Percentiles rank a stretch among this genome's conserved stretches.
Evolutionary conservation across 768 basidiomycete species (phyloP).

Genomic region (Suillus discolor): DNA sequence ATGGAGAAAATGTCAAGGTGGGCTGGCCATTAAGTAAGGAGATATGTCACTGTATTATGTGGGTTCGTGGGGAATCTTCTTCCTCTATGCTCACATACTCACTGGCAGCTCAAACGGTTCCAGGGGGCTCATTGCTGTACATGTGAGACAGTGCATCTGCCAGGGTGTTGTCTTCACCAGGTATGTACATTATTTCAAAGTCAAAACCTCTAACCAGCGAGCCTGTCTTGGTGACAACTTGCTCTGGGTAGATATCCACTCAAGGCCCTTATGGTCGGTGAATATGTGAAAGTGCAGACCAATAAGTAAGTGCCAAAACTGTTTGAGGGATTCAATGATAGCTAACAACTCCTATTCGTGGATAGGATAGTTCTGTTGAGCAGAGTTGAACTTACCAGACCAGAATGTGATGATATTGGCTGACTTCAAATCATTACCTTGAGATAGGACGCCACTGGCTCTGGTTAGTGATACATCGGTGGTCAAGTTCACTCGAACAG

Average conservation of each 20-base stretch:
- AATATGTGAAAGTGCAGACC: slow-evolving; percentile 24
- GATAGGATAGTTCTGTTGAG: slow-evolving; percentile 33
- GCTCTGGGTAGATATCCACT: slow-evolving; percentile 27
- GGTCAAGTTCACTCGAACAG: no score
- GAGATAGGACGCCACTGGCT: no score
- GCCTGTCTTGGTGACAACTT: slow-evolving; percentile 15
- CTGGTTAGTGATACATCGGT: no score
- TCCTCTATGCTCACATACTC: slow-evolving; percentile 26
- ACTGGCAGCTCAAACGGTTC: neutral
- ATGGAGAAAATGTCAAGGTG: no score
- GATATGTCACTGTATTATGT: no score
- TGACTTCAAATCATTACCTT: no score
- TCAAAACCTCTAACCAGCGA: slow-evolving; percentile 37
- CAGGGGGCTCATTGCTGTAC: slow-evolving; percentile 24
- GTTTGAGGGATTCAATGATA: slow-evolving; percentile 24
- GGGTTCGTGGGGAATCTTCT: slow-evolving; percentile 2
- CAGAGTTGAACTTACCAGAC: slow-evolving; percentile 29
- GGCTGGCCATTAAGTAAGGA: no score
- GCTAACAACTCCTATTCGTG: slow-evolving; percentile 23
- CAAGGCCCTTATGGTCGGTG: slow-evolving; percentile 31
- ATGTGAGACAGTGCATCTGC: slow-evolving; percentile 28
- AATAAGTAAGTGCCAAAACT: slow-evolving; percentile 29
- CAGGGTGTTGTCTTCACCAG: slow-evolving; percentile 8
- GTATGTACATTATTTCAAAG: slow-evolving; percentile 25
- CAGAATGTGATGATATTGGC: slow-evolving; percentile 15